Evolutionary conservation across 768 basidiomycete genomes (phyloP), one percentile per base, ranked within the genome.

Genomic region (Mycena leptocephala): DNA sequence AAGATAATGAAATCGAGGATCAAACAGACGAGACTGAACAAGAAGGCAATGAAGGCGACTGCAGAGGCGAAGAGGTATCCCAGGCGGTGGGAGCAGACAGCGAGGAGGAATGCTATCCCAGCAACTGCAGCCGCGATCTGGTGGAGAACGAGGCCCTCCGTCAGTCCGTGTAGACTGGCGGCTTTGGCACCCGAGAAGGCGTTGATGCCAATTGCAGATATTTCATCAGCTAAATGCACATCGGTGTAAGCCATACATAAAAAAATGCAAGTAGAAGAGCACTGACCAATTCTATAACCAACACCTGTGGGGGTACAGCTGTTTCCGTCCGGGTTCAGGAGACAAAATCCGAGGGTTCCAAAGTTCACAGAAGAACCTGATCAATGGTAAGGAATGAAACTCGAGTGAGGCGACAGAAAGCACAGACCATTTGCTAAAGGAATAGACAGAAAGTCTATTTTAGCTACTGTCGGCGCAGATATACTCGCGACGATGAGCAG

Each of bases 61-160:
- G 70, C 48, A 7, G 74, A 73, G 5, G 78, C 80, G 37, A 79
- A 67, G 48, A 80, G 41, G 48, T 74, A 80, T 24, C 80, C 80
- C 8, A 78, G 22, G 66, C 79, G 76, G 67, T 76, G 75, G n/a
- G 77, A 75, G 65, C 90, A 91, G 59, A 90, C 74, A 24, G 90
- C 90, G 74, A 90, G 88, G 76, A 91, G 80, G 76, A 89, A 80
- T 4, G 90, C 87, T 59, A 90, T 75, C 59, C 85, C 89, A 14
- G 90, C 81, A 53, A 91, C 82, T 55, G 87, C 89, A 5, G 90
- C 88, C 35, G 83, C 87, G 77, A 93, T 87, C 55, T 92, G 92
- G 83, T 92, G 90, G 43, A 93, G 86, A 78, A 93, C 87, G 64
- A 92, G 85, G 53, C 85, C 86, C 75, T 81, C 84, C 35, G 92